Evolutionary conservation across 2,329 filamentous ascomycete species (phyloP), one percentile per base, ranked within the genome.

Genomic region (Orbilia brochopaga): DNA sequence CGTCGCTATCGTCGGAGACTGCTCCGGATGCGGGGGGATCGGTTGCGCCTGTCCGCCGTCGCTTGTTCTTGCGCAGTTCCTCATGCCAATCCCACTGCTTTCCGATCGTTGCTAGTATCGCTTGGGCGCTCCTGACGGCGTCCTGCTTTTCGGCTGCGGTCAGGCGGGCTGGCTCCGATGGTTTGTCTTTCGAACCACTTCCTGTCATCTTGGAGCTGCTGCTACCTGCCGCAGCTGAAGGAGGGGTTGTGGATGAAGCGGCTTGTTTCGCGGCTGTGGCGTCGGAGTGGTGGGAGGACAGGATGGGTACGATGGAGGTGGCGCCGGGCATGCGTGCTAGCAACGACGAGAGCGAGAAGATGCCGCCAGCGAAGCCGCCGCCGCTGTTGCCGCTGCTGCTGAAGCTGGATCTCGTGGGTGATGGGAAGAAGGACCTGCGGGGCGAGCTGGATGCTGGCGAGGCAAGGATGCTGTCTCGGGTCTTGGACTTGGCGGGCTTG

Each of bases 281-380:
- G 44, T 62, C 55, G 44, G 44, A 24, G 69, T 65, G 30, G 62
- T 63, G 62, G 40, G 50, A 46, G 19, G 69, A 62, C 35, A 66
- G 62, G 24, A 73, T 56, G 37, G 69, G 69, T 6, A 44, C 50
- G 53, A 66, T 73, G 3, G 63, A 67, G 7, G 63, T 63, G 11
- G 67, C 44, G 32, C 57, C 66, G 44, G 69, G 69, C 69, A 73
- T 73, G 48, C 63, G 61, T 30, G 69, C 54, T 1, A 73, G 69
- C 46, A 73, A 40, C 19, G 69, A 66, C 10, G 69, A 66, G 8
- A 73, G 19, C 1, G 61, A 73, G 51, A 73, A 66, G 19, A 67
- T 67, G 50, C 63, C 67, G 37, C 67, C 60, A 35, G 67, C 67
- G 35, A 72, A 72, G n/a, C 65, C 65, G 24, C 48, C 46, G 27